Percentiles rank a stretch among this genome's conserved stretches.
Evolutionary conservation across 345 rosid genomes (phyloP).

Genomic region (Salix caprea): DNA sequence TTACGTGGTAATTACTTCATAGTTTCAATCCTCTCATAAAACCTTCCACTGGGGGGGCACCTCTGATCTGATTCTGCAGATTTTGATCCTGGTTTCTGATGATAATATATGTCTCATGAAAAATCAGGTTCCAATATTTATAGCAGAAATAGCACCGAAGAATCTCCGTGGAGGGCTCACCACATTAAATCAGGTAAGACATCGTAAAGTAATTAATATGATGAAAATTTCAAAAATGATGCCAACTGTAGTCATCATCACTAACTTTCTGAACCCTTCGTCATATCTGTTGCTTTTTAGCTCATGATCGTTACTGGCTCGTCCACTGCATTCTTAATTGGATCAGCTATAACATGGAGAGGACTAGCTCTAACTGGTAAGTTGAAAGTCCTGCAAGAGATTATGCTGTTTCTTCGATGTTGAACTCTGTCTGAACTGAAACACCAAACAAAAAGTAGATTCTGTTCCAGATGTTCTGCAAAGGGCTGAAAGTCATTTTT

Average conservation of each 20-base stretch:
- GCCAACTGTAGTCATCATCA: not conserved
- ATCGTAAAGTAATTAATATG: not conserved
- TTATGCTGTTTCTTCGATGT: not conserved
- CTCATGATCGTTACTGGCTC: constrained; percentile 76
- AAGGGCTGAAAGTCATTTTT: constrained; percentile 13
- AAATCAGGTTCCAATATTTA: constrained; percentile 69
- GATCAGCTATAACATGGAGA: constrained; percentile 73
- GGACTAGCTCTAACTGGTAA: constrained; percentile 72
- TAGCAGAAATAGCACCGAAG: constrained; percentile 92
- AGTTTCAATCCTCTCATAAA: not conserved
- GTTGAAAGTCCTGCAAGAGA: not conserved
- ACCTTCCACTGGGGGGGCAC: not conserved
- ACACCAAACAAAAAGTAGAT: not conserved
- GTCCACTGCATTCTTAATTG: constrained; percentile 59
- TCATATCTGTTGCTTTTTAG: constrained; percentile 28
- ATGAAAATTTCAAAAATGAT: not conserved
- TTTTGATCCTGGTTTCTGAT: not conserved
- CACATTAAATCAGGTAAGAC: constrained; percentile 60
- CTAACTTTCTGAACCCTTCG: not conserved
- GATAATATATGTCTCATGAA: not conserved
- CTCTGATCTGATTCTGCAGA: not conserved
- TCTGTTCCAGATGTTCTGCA: not conserved
- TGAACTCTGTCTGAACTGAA: not conserved
- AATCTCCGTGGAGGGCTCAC: constrained; percentile 87
- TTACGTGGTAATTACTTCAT: constrained; percentile 57